phyloP scores from a whole-genome alignment of 306 rosid species.

The Prunus kanzakura region DNA sequence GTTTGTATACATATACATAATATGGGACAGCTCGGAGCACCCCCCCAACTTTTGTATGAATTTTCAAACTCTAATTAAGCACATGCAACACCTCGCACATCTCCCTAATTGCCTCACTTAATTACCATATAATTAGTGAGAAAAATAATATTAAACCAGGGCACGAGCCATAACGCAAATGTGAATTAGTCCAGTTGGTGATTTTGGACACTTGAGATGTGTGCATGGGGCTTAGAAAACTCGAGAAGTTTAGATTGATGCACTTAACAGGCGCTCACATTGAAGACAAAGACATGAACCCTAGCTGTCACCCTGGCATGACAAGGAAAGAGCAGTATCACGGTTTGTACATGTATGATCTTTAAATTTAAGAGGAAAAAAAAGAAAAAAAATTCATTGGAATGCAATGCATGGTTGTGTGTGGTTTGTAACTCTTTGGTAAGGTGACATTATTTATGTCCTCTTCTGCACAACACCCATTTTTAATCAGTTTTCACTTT shows the following conservation, averaged over 20 bases:
- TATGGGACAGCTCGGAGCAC: neutral
- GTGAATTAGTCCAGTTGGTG: no score
- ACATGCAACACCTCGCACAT: neutral
- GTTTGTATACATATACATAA: neutral
- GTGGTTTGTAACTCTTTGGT: conserved; percentile 3
- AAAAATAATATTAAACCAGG: neutral
- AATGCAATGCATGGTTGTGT: neutral
- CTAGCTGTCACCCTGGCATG: conserved; percentile 16
- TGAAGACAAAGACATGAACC: conserved; percentile 1
- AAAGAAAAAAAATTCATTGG: neutral
- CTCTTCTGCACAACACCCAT: neutral
- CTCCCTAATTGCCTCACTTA: neutral
- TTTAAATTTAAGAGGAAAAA: neutral
- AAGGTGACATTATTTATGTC: neutral
- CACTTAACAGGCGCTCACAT: neutral
- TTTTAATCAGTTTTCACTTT: neutral
- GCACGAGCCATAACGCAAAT: neutral
- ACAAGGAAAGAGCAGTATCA: conserved; percentile 7
- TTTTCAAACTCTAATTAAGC: neutral
- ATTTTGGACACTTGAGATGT: no score
- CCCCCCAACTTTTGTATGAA: neutral
- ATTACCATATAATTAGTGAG: neutral
- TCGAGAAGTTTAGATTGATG: neutral
- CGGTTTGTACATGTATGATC: neutral
- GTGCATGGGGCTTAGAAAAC: neutral